Evolutionary conservation across 257 asterid species (phyloP), one percentile per base, ranked within the genome.

Genomic region (Solanum neorickii): DNA sequence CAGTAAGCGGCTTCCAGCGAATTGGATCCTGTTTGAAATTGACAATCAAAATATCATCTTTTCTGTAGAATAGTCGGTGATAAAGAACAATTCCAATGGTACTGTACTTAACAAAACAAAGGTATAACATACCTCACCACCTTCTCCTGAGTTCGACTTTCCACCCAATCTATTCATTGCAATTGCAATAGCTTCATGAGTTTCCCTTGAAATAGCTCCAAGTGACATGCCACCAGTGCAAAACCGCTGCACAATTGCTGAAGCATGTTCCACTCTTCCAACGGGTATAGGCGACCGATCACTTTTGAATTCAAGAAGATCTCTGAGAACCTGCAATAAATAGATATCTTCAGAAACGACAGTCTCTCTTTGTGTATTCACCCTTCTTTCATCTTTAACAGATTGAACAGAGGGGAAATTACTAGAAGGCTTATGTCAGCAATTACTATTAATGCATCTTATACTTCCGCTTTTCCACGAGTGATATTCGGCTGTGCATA

Each of bases 221-320:
- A 97, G 98, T 16, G 99, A 97, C 99, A 97, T 97, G 90, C 99
- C 99, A 86, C 99, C 99, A 21, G 99, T 97, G 91, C 99, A 97
- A 91, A 97, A 97, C 68, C 99, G 95, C 92, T 93, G 89, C 89
- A 96, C 99, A 90, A 97, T 97, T 73, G 97, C 92, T 84, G 96
- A 83, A 88, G 99, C 99, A 56, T 97, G 94, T 89, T 97, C 99
- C 78, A 96, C 99, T 90, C 87, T 96, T 89, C 99, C 99, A 87
- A 97, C 99, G 68, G 99, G 98, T 89, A 97, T 97, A 9, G 99
- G 98, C 7, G 98, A 49, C 37, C 96, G 96, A 56, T 93, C 95
- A 88, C 99, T 97, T 92, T 88, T 95, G 65, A 97, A 91, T 90
- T 95, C 99, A 60, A 97, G 90, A 87, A 97, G 99, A 93, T 97